Base-by-base conservation (phyloP, 2,329 filamentous ascomycete species). In the Pestalotiopsis sp. region DNA sequence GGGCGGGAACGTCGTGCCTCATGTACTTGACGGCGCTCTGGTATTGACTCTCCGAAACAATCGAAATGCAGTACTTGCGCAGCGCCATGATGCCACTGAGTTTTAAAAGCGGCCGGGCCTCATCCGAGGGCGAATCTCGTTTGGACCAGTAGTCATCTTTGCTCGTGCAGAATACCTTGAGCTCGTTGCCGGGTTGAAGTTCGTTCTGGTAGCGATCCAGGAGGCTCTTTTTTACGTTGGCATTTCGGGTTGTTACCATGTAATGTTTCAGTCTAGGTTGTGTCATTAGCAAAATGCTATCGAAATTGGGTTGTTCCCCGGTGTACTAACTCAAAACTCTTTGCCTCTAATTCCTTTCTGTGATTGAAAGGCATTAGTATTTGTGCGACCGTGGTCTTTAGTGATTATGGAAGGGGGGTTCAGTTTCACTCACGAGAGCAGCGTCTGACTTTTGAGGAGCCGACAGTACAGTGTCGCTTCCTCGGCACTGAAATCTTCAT, bases 111-210 rank as follows among this genome's bases (percentile, higher is more conserved):
- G 77, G 78, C 23, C 76, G 68, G 3, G 80, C 75, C 4, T 58
- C 67, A 4, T 72, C 69, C 17, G 58, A 75, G 1, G 77, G 71
- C 3, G 68, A 52, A 0, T 74, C 27, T 3, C 83, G 78, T 27
- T 81, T 49, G 0, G 79, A 70, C 81, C 80, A 81, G 72, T 86
- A 86, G 2, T 79, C 69, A 1, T 65, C 75, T 70, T 85, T 86
- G 72, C 83, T 83, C 11, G 83, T 79, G 64, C 83, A 85, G 69
- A 85, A 85, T 4, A 83, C 78, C 3, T 72, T 73, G 38, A 83
- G 69, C 2, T 69, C 56, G 27, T 70, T 72, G 6, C 61, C 73
- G 45, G 17, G 17, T 0, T 73, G 70, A 1, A 79, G 69, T 9
- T 73, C 68, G 14, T 70, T 60, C 6, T 65, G 36, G 67, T 85